Evolutionary conservation across 495 filamentous ascomycete genomes (phyloP).

Genomic region (Neurospora cerealis): DNA sequence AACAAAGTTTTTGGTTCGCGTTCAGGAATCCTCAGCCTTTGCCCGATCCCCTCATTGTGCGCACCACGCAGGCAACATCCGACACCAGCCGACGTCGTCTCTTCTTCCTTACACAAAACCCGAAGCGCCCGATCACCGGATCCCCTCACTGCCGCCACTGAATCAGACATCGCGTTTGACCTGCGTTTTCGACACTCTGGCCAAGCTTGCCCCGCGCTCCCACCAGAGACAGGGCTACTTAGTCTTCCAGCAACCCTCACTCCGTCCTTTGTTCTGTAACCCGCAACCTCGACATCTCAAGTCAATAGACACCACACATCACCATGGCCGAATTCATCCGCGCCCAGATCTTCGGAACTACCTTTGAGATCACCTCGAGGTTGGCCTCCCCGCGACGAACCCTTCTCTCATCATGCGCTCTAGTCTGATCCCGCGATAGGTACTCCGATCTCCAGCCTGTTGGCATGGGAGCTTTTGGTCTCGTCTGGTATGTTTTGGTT

Average conservation of each 20-base stretch:
- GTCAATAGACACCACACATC: constrained; percentile 6
- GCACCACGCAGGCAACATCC: not conserved
- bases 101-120: not conserved
- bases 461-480: constrained; percentile 96
- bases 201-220: not conserved
- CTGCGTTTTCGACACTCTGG: not conserved
- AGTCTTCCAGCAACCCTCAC: not conserved
- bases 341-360: constrained; percentile 98
- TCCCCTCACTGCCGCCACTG: not conserved
- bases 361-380: constrained; percentile 99
- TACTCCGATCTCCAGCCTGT: constrained; percentile 97
- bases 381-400: constrained; percentile 31
- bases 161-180: not conserved
- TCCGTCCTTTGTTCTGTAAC: not conserved
- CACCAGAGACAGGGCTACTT: not conserved
- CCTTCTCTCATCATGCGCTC: constrained; percentile 4
- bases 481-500: constrained; percentile 70
- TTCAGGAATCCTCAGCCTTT: not conserved
- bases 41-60: not conserved
- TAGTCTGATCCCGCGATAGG: constrained; percentile 36
- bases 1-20: not conserved
- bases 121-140: not conserved
- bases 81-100: not conserved
- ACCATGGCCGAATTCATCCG: constrained; percentile 96
- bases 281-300: not conserved